Base-by-base conservation (phyloP, 176 grass and related monocot species). In the Cenchrus americanus region DNA sequence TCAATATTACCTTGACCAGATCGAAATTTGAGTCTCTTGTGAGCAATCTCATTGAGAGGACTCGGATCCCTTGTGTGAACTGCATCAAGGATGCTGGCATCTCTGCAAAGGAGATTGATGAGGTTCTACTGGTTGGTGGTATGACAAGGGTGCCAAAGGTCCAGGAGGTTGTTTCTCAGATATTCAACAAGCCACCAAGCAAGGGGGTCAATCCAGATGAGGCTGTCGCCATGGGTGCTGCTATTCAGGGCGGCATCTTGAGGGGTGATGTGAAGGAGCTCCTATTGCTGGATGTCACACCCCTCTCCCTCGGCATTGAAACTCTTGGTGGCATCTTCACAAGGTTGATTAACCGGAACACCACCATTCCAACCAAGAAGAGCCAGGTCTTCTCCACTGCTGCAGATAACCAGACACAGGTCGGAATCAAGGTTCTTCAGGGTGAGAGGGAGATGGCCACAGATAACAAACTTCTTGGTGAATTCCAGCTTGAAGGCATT, bases 141-240 rank as follows among this genome's bases (percentile, higher is more conserved):
- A 99, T 99, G 97, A 94, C 97, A 8, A 94, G 97, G 85, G 97
- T 99, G 17, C 97, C 97, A 51, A 96, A 96, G 78, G 97, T 96
- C 30, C 97, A 99, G 80, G 89, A 96, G 69, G 60, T 96, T 71
- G 96, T 99, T 68, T 75, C 84, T 53, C 87, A 99, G 79, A 99
- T 96, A 72, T 99, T 99, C 57, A 90, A 88, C 71, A 99, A 99
- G 79, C 18, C 86, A 2, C 97, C 97, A 3, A 99, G 97, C 87
- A 99, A 99, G 81, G 97, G 93, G 81, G 91, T 99, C 53, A 99
- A 99, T 82, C 97, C 97, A 76, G 97, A 99, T 73, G 97, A 99
- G 80, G 91, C 97, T 78, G 97, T 99, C 14, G 93, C 97, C 65
- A 96, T 99, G 97, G 94, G 94, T 61, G 94, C 94, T 80, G 91